A percentile compares a stretch with the other conserved stretches of the same genome.
Evolutionary conservation across 768 basidiomycete genomes (phyloP).

Genomic region (Trametes punicea): DNA sequence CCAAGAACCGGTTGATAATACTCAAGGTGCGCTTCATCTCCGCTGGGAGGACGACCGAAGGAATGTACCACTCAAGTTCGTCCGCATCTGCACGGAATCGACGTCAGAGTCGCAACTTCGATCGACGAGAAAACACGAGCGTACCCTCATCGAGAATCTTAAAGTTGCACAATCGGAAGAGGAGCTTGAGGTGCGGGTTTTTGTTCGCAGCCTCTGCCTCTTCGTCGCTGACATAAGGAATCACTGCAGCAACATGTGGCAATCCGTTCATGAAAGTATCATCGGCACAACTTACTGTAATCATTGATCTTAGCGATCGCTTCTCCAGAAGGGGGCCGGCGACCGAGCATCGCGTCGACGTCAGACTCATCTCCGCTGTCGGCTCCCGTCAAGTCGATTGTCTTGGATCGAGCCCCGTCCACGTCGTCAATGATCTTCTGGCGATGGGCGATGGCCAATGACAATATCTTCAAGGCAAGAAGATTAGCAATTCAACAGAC

Average conservation of each 20-base stretch:
- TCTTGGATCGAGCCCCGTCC: slow-evolving; percentile 38
- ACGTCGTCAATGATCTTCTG: slow-evolving; percentile 59
- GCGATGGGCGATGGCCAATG: slow-evolving; percentile 55
- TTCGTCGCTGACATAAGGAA: slow-evolving; percentile 73
- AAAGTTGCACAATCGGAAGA: slow-evolving; percentile 81
- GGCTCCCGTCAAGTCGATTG: slow-evolving; percentile 24
- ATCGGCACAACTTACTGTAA: slow-evolving; percentile 53
- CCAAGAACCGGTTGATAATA: slow-evolving; percentile 82
- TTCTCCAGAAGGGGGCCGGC: slow-evolving; percentile 56
- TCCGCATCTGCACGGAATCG: slow-evolving; percentile 46
- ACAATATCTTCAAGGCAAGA: slow-evolving; percentile 49
- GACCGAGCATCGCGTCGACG: slow-evolving; percentile 31
- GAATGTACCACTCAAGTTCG: slow-evolving; percentile 84
- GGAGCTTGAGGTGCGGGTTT: slow-evolving; percentile 75
- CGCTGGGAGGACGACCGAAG: slow-evolving; percentile 61
- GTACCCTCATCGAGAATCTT: slow-evolving; percentile 62
- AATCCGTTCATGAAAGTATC: not conserved
- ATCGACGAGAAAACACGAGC: slow-evolving; percentile 8
- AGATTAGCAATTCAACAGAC: not conserved
- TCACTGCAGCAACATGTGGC: slow-evolving; percentile 42
- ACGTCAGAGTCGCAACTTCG: not conserved
- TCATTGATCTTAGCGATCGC: slow-evolving; percentile 68
- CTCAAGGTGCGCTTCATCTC: slow-evolving; percentile 66
- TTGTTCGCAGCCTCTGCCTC: slow-evolving; percentile 74
- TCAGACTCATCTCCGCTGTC: slow-evolving; percentile 36